phyloP scores from a whole-genome alignment of 1,139 yeast species.

The Diutina catenulata region DNA sequence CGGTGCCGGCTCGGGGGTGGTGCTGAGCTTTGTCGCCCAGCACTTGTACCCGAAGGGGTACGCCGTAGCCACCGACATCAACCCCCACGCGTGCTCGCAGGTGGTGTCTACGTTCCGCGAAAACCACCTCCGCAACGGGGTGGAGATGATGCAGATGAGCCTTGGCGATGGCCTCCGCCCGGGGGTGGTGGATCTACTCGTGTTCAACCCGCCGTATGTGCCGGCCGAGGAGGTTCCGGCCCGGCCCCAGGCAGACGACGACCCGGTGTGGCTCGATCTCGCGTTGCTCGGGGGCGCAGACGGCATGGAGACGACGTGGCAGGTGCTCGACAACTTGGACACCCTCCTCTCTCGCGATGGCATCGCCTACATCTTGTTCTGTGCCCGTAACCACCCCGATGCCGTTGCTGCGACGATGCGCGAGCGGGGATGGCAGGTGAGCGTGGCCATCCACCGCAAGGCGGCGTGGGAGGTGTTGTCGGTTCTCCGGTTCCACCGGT shows the following conservation, averaged over 20 bases:
- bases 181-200: conserved; percentile 47
- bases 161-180: conserved; percentile 39
- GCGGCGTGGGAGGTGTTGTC: conserved; percentile 97
- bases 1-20: conserved; percentile 88
- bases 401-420: conserved; percentile 39
- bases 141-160: conserved; percentile 53
- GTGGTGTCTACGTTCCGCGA: conserved; percentile 30
- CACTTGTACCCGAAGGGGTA: conserved; percentile 39
- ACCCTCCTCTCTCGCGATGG: conserved; percentile 42
- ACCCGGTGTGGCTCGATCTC: conserved; percentile 66
- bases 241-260: conserved; percentile 38
- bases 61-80: conserved; percentile 64
- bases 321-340: conserved; percentile 42
- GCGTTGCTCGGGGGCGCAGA: conserved; percentile 82
- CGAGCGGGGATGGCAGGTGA: conserved; percentile 42
- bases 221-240: conserved; percentile 60
- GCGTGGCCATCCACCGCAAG: conserved; percentile 45
- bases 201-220: conserved; percentile 94
- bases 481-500: conserved; percentile 38
- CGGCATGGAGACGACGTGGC: conserved; percentile 79
- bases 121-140: conserved; percentile 25
- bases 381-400: conserved; percentile 79
- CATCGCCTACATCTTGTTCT: conserved; percentile 70
- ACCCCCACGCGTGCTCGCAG: conserved; percentile 56
- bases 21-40: conserved; percentile 58